Evolutionary conservation across 208 protist species (phyloP).

Genomic region (Trypanosoma theileri): DNA sequence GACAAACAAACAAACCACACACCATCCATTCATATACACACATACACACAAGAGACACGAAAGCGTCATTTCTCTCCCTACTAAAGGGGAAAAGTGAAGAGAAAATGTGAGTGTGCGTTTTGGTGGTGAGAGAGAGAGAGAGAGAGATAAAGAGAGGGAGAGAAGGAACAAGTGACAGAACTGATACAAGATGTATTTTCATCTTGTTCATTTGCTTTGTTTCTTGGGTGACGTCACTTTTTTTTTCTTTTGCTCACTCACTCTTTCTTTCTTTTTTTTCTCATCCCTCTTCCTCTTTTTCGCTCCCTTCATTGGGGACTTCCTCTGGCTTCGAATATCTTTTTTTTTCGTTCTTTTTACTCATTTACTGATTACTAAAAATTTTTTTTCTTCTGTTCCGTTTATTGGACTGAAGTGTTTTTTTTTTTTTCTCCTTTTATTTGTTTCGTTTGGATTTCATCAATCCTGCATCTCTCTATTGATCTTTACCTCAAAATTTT

Average conservation of each 20-base stretch:
- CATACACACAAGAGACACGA: not conserved
- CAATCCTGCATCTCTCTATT: no score
- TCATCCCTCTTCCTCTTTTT: not conserved
- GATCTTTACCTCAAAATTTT: not conserved
- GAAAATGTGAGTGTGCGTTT: not conserved
- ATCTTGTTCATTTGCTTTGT: not conserved
- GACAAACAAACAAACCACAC: not conserved
- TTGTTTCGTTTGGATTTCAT: no score
- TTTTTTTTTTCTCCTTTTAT: no score
- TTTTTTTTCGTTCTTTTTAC: slow-evolving; percentile 4
- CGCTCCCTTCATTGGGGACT: not conserved
- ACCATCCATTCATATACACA: not conserved
- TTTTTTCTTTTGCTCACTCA: not conserved
- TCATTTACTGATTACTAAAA: slow-evolving; percentile 3
- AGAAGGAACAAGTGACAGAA: not conserved
- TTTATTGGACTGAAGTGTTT: slow-evolving; percentile 3
- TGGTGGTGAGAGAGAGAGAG: not conserved
- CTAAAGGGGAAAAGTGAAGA: not conserved
- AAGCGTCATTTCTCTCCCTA: no score
- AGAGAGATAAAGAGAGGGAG: not conserved
- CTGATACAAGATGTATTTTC: not conserved
- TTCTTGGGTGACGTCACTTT: not conserved
- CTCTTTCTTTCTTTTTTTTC: slow-evolving; percentile 2
- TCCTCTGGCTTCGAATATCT: not conserved
- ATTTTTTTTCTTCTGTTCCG: not conserved